A percentile compares a stretch with the other conserved stretches of the same genome.
Conservation (phyloP, 1,284 basidiomycete species). For the Rhodotorula sp. region DNA sequence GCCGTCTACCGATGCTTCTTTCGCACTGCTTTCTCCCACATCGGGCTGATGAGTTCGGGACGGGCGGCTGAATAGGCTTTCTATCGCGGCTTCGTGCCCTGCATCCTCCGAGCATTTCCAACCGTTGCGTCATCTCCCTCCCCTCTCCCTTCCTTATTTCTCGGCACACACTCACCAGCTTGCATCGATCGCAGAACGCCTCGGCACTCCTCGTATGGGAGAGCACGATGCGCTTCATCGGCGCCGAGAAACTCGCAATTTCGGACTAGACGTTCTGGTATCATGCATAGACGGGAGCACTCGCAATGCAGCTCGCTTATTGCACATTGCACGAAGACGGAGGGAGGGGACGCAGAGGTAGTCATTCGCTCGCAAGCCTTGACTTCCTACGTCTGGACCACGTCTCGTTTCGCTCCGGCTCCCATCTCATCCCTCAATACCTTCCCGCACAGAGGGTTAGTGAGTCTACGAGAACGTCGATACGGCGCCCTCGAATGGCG, state of each 20-base stretch:
- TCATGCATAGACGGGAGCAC: no score
- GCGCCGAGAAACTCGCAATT: slow-evolving; percentile 58
- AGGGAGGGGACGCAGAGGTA: no score
- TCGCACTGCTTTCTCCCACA: no score
- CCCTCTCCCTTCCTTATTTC: not conserved
- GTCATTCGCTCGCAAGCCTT: no score
- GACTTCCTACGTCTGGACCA: no score
- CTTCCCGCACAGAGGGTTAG: no score
- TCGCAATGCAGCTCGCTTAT: no score
- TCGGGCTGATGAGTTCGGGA: not conserved
- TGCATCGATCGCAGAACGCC: slow-evolving; percentile 55
- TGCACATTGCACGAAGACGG: no score
- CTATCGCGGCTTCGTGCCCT: slow-evolving; percentile 57
- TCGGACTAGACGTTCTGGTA: not conserved
- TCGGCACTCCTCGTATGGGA: slow-evolving; percentile 71
- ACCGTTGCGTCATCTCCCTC: slow-evolving; percentile 45
- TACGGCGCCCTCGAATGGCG: no score
- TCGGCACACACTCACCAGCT: not conserved
- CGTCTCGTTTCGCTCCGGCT: no score
- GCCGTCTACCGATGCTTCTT: not conserved
- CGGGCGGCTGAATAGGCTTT: slow-evolving; percentile 59
- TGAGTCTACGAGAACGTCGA: no score
- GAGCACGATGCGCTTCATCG: slow-evolving; percentile 58
- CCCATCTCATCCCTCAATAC: no score
- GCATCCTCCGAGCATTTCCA: slow-evolving; percentile 66